These are phyloP conservation scores for Eremothecium coryli DNA, from an alignment of 1,139 yeast genomes.

Conservation along the genomic window DNA sequence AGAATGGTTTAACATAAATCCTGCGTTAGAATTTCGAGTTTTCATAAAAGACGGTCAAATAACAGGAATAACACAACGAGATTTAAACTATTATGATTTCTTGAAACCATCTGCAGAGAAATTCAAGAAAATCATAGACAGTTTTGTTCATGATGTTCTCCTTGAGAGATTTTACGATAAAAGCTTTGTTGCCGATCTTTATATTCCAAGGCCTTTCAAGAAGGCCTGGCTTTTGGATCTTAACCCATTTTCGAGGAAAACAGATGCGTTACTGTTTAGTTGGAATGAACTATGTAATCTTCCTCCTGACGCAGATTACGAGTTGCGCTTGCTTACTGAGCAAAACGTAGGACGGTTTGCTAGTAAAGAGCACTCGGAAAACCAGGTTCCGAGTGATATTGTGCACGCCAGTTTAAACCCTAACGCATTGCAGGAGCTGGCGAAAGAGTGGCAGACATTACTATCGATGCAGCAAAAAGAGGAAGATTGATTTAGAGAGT, in stretches of 20 bases:
- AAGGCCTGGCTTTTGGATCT: constrained; percentile 67
- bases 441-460: constrained; percentile 46
- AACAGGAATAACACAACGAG: constrained; percentile 76
- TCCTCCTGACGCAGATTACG: constrained; percentile 32
- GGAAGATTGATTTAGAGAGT: too few species aligned
- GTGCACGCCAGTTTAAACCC: constrained; percentile 73
- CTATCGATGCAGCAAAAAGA: constrained; percentile 30
- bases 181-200: constrained; percentile 66
- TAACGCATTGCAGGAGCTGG: constrained; percentile 53
- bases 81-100: constrained; percentile 70
- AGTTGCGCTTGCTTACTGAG: constrained; percentile 59
- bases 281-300: constrained; percentile 62
- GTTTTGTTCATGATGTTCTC: constrained; percentile 45
- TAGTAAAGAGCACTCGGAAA: constrained; percentile 75
- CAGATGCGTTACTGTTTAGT: constrained; percentile 67
- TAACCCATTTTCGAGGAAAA: constrained; percentile 71
- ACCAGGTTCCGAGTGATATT: constrained; percentile 83
- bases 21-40: constrained; percentile 83
- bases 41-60: constrained; percentile 57
- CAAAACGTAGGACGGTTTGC: constrained; percentile 67
- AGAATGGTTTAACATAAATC: constrained; percentile 70
- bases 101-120: constrained; percentile 41
- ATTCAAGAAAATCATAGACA: constrained; percentile 42
- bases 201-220: constrained; percentile 65
- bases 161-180: constrained; percentile 43